Conservation (phyloP, 1,139 yeast species). For the Hemisphaericaspora lyxosophila region DNA sequence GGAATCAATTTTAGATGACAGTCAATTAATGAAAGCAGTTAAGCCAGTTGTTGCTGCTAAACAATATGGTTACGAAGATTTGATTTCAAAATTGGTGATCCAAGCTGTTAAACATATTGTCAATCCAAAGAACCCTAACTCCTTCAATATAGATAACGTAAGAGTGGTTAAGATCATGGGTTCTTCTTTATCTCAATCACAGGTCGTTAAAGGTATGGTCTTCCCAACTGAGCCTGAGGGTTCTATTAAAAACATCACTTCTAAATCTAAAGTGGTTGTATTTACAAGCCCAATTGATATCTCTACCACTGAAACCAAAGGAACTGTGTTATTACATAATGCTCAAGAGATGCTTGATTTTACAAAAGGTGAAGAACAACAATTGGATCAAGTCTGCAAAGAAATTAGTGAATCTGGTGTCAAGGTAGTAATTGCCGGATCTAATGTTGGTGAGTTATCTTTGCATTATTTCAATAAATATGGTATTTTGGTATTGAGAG, state of each 20-base stretch:
- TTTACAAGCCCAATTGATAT: conserved; percentile 93
- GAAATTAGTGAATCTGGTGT: conserved; percentile 85
- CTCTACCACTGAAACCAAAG: conserved; percentile 94
- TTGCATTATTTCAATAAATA: conserved; percentile 89
- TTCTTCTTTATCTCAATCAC: conserved; percentile 67
- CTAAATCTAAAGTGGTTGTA: conserved; percentile 81
- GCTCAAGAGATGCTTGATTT: conserved; percentile 97
- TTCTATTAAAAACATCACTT: conserved; percentile 60
- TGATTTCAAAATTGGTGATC: conserved; percentile 74
- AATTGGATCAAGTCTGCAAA: conserved; percentile 81
- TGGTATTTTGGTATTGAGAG: conserved; percentile 80
- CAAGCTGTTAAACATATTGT: conserved; percentile 82
- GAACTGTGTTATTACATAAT: conserved; percentile 91
- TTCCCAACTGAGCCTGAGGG: conserved; percentile 98
- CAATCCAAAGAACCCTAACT: conserved; percentile 58
- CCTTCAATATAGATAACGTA: conserved; percentile 85
- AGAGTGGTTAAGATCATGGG: conserved; percentile 98
- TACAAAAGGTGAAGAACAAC: conserved; percentile 94
- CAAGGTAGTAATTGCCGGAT: conserved; percentile 86
- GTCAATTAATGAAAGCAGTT: conserved; percentile 70
- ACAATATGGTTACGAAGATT: conserved; percentile 85
- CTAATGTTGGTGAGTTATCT: conserved; percentile 89
- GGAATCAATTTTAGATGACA: conserved; percentile 53
- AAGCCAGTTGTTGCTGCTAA: conserved; percentile 90
- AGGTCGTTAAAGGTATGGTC: conserved; percentile 95